Evolutionary conservation across 352 stramenopile species (phyloP), one percentile per base, ranked within the genome.

Genomic region (Phytophthora europaea): DNA sequence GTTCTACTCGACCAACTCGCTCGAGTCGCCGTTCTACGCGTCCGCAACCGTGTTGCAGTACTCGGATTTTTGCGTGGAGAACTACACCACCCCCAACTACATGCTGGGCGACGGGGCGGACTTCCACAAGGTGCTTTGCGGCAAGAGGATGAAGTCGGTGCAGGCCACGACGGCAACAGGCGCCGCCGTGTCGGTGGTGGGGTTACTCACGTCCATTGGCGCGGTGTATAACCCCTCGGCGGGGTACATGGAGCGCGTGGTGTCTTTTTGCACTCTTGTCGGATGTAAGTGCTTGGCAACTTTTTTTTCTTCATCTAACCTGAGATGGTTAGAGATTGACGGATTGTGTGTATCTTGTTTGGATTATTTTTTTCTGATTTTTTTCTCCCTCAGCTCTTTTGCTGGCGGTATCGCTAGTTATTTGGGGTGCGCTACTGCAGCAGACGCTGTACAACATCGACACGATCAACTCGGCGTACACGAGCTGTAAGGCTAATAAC

Each of bases 261-360:
- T 94, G n/a, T 93, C 84, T 1, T 94, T 92, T 75, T 90, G 84
- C 57, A 95, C 89, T n/a, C 81, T 95, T 38, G 87, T 85, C 18
- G 83, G 85, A 22, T 95, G 86, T 94, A 88, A 73, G 85, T 89
- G n/a, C 13, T n/a, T 45, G 16, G 16, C 7, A 16, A 16, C 16
- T 45, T 45, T n/a, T 40, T 43, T 45, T 45, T 4, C 15, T 45
- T 4, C 15, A 45, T 16, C 18, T 45, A n/a, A 45, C 13, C 38
- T 45, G 38, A 45, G 38, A 45, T n/a, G 38, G 5, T 45, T 45
- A 45, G 38, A 45, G 15, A 45, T 16, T 45, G 38, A 45, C 38
- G 38, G 36, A 43, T 43, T 43, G 12, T 15, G 50, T 33, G 18
- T 59, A 13, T 20, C 2, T 38, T 40, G 10, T 45, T 16, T 7